Base-by-base conservation (phyloP, 345 rosid species). In the Salix dunnii region DNA sequence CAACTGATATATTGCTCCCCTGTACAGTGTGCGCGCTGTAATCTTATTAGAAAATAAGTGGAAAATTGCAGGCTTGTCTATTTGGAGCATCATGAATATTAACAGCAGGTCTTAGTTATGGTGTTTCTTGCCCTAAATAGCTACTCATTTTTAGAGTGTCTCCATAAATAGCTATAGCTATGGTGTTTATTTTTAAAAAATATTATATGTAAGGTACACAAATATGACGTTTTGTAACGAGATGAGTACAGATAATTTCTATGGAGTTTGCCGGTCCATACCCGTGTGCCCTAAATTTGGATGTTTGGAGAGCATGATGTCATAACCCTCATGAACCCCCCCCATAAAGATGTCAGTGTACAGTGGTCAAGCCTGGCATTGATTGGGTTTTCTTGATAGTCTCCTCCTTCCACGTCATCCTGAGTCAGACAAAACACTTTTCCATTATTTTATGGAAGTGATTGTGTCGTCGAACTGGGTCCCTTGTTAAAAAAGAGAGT, bases 361-460 rank as follows among this genome's bases (percentile, higher is more conserved):
- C 75, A 38, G 74, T 33, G 51, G 80, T 81, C 71, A 77, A 78
- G 71, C 72, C 13, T 30, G 65, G 4, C 28, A 27, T 53, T 46
- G 72, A 72, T 51, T 5, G 77, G 60, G 80, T 6, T 81, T 76
- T 80, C 84, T 83, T 81, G 84, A 49, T 36, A 3, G 78, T 33
- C 25, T 28, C 27, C 68, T 68, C 80, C 78, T 74, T 74, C 89
- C 92, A 82, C 83, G 64, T 87, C 89, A 84, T 70, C 77, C 40
- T 84, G 92, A 86, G 90, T 88, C 81, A 23, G 87, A 87, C 87
- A 84, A 83, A 88, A 77, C 82, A 64, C 84, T 83, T 86, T 86
- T n/a, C 33, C 68, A 70, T 84, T 31, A 25, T 53, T 71, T 53
- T 71, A 7, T 51, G 40, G 65, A 74, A 46, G 71, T 71, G 84